Conservation (phyloP, 176 grass and related monocot genomes). For the Zizania latifolia region DNA sequence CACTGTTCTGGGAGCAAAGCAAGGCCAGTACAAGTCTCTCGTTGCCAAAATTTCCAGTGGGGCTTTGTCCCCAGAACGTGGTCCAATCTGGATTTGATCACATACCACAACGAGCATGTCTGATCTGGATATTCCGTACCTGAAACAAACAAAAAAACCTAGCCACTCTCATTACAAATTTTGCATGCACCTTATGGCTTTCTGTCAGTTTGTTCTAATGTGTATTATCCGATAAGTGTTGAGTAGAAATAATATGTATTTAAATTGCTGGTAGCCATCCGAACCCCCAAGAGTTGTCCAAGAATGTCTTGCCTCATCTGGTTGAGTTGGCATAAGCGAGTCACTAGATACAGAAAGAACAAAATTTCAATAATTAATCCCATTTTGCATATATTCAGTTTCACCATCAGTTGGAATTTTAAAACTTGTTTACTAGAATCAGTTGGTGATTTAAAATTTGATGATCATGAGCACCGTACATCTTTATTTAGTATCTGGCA, state of each 20-base stretch:
- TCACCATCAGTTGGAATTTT: too few relatives aligned
- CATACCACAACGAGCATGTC: not conserved
- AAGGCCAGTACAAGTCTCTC: slow-evolving; percentile 8
- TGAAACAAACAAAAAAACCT: not conserved
- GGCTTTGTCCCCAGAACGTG: slow-evolving; percentile 17
- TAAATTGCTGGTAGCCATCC: not conserved
- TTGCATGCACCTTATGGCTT: not conserved
- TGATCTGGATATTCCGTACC: slow-evolving; percentile 1
- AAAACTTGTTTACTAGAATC: too few relatives aligned
- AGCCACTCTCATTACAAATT: not conserved
- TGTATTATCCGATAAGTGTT: not conserved
- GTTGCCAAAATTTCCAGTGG: slow-evolving; percentile 5
- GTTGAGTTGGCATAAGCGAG: too few relatives aligned
- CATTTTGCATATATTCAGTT: too few relatives aligned
- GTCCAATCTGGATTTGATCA: slow-evolving; percentile 16
- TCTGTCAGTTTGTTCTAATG: not conserved
- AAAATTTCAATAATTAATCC: too few relatives aligned
- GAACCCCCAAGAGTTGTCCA: not conserved
- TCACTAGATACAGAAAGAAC: not conserved
- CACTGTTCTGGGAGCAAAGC: slow-evolving; percentile 18
- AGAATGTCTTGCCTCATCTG: not conserved
- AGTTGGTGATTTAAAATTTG: too few relatives aligned
- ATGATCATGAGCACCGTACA: too few relatives aligned
- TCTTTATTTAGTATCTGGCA: too few relatives aligned
- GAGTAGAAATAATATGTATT: not conserved